A percentile compares a stretch with the other conserved stretches of the same genome.
These are phyloP conservation scores for Phialophora tarda DNA, from an alignment of 2,329 filamentous ascomycete species.

Conservation along the genomic window DNA sequence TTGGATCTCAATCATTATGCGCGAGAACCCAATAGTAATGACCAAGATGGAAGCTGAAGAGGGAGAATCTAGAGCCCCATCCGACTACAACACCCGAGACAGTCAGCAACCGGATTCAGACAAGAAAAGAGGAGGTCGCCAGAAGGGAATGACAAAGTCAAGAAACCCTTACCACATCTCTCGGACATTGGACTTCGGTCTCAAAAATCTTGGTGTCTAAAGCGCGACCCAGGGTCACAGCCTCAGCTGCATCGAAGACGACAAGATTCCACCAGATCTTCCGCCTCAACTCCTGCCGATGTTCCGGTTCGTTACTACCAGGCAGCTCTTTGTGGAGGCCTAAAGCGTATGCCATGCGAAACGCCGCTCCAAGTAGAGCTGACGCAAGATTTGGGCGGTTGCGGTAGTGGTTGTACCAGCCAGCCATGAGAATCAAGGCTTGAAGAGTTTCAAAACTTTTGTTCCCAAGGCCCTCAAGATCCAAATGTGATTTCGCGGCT, in stretches of 20 bases:
- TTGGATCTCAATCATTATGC: slow-evolving; percentile 26
- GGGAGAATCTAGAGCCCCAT: not conserved
- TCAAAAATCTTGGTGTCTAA: slow-evolving; percentile 24
- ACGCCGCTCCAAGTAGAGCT: slow-evolving; percentile 36
- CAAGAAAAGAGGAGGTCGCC: not conserved
- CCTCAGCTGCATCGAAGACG: slow-evolving; percentile 25
- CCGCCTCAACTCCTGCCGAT: slow-evolving; percentile 38
- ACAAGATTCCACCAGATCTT: slow-evolving; percentile 31
- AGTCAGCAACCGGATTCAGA: not conserved
- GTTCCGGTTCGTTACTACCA: slow-evolving; percentile 27
- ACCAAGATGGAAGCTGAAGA: slow-evolving; percentile 14
- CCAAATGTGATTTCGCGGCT: slow-evolving; percentile 33
- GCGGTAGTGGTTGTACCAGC: slow-evolving; percentile 38
- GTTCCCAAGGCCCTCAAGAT: slow-evolving; percentile 35
- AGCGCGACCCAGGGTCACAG: slow-evolving; percentile 22
- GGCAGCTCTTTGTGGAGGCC: slow-evolving; percentile 34
- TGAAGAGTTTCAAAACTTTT: slow-evolving; percentile 37
- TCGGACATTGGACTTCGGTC: slow-evolving; percentile 20
- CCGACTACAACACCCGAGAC: not conserved
- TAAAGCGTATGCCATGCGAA: slow-evolving; percentile 37
- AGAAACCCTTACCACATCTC: slow-evolving; percentile 15
- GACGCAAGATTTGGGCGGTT: slow-evolving; percentile 39
- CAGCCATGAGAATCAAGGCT: slow-evolving; percentile 38
- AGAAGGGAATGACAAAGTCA: not conserved
- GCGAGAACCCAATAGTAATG: slow-evolving; percentile 24